Evolutionary conservation across 2,329 filamentous ascomycete species (phyloP).

Genomic region (Biscogniauxia marginata): DNA sequence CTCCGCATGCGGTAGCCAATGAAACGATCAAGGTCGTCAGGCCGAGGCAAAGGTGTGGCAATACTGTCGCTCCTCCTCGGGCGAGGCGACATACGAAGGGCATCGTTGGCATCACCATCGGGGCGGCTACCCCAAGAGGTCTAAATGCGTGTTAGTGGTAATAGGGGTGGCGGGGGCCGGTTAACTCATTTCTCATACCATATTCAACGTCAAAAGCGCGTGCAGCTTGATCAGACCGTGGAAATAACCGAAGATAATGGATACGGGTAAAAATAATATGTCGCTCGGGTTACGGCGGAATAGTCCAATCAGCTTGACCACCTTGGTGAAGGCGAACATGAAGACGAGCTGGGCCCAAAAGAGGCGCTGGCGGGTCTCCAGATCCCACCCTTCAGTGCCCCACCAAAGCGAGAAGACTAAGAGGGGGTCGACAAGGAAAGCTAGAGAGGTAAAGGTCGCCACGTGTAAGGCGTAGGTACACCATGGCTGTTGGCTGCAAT

Average conservation of each 20-base stretch:
- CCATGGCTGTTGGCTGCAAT: conserved; percentile 79
- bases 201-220: conserved; percentile 76
- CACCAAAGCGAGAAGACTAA: conserved; percentile 68
- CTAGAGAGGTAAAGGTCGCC: conserved; percentile 87
- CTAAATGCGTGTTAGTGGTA: conserved; percentile 46
- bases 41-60: conserved; percentile 32
- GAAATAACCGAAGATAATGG: conserved; percentile 87
- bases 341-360: conserved; percentile 66
- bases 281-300: conserved; percentile 83
- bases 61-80: conserved; percentile 39
- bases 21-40: conserved; percentile 30
- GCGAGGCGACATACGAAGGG: conserved; percentile 60
- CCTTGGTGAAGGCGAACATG: conserved; percentile 82
- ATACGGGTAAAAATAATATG: conserved; percentile 76
- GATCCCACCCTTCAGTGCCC: conserved; percentile 62
- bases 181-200: conserved; percentile 53
- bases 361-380: conserved; percentile 50
- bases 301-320: conserved; percentile 84
- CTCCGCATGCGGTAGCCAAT: conserved; percentile 20
- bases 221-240: conserved; percentile 92
- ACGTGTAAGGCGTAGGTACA: conserved; percentile 90
- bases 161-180: not conserved
- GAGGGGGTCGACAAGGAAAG: conserved; percentile 73
- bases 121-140: conserved; percentile 95
- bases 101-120: conserved; percentile 83